Conservation (phyloP, 306 rosid species). For the Vicia sativa region DNA sequence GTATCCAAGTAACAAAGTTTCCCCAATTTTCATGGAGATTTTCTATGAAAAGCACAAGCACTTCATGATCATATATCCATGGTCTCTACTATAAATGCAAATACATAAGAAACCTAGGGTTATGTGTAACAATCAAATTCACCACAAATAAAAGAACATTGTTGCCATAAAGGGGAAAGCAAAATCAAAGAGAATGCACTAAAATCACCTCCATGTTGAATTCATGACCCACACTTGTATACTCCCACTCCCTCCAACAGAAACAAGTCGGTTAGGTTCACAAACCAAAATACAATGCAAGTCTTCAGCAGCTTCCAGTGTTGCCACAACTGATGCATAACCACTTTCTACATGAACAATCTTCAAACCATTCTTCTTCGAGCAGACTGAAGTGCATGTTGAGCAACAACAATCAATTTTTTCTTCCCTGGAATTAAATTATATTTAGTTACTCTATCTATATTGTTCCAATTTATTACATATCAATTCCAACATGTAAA, state of each 20-base stretch:
- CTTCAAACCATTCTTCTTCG: constrained; percentile 66
- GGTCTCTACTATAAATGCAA: constrained; percentile 15
- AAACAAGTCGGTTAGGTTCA: constrained; percentile 72
- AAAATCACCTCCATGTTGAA: constrained; percentile 81
- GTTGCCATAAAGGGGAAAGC: constrained; percentile 15
- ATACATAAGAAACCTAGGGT: constrained; percentile 23
- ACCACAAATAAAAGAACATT: constrained; percentile 26
- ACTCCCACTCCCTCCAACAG: constrained; percentile 86
- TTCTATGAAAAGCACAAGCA: constrained; percentile 26
- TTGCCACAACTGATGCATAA: constrained; percentile 64
- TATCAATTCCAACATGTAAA: constrained; percentile 40
- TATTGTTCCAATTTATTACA: constrained; percentile 23
- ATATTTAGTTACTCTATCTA: constrained; percentile 30
- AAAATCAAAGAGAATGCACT: constrained; percentile 26
- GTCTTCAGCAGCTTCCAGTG: constrained; percentile 56
- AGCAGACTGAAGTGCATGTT: constrained; percentile 60
- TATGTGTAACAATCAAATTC: constrained; percentile 1
- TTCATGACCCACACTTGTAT: constrained; percentile 86
- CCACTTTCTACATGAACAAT: constrained; percentile 77
- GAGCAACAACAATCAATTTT: constrained; percentile 68
- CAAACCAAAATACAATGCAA: constrained; percentile 64
- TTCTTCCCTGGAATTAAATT: constrained; percentile 56
- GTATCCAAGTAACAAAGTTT: constrained; percentile 14
- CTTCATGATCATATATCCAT: not conserved
- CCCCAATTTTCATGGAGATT: constrained; percentile 26